Base-by-base conservation (phyloP, 345 rosid genomes). In the Moricandia arvensis region DNA sequence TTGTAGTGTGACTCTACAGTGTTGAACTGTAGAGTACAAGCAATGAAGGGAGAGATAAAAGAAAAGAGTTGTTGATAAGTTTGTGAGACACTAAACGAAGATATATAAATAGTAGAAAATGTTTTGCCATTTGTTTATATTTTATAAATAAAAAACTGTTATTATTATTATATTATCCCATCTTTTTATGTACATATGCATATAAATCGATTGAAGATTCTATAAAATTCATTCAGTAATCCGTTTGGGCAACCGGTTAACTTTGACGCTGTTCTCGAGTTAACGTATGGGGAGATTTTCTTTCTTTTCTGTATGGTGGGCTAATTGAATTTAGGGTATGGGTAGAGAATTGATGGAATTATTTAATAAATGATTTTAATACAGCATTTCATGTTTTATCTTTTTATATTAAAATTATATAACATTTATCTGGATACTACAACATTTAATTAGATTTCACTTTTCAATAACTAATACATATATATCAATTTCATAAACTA, bases 1-100 rank as follows among this genome's bases (percentile, higher is more conserved):
- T 59, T 59, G 18, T 33, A 60, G 37, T 59, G 18, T 5, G 24
- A 58, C 72, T 77, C 68, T 24, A 64, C 75, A 64, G 75, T 51
- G 57, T 21, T 17, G 7, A 47, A 47, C 53, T 47, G 53, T 47
- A 47, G 53, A 47, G 53, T 47, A 6, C n/a, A 6, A 6, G 24
- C 24, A 16, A 16, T 26, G 24, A 7, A 49, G 24, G 24, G 57
- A 49, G 57, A 17, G 21, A 16, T 15, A 16, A 16, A 16, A 12
- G 29, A 16, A 16, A 16, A 12, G 29, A 58, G 34, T n/a, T 58
- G 34, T 58, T 34, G 66, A 62, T 62, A 34, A 33, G 66, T 62
- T 35, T 35, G 45, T 33, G 43, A 16, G 35, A 62, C 47, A 35
- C 66, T 62, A 34, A 10, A 16, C n/a, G 45, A 17, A 1, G 47